phyloP scores from a whole-genome alignment of 2,329 filamentous ascomycete species.

The Fusarium lyarnte region DNA sequence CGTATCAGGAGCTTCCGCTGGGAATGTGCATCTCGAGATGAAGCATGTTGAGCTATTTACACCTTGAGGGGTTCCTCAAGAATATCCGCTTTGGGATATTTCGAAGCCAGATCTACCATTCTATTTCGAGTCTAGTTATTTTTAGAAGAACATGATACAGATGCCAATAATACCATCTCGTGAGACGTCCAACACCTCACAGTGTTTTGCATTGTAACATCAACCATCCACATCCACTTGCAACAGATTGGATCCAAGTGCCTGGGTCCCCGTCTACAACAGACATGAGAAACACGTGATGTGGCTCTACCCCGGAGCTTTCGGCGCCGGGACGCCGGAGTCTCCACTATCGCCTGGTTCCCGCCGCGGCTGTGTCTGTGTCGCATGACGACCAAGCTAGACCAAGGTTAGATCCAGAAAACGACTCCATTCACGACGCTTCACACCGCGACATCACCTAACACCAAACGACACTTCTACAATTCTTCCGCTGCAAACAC shows the following conservation, averaged over 20 bases:
- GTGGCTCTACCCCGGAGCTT: constrained; percentile 33
- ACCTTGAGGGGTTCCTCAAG: background rate
- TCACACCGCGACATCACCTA: constrained; percentile 23
- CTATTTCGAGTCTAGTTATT: constrained; percentile 21
- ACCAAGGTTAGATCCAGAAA: constrained; percentile 21
- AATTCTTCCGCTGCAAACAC: background rate
- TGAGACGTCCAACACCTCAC: background rate
- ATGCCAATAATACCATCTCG: constrained; percentile 10
- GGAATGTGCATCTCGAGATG: background rate
- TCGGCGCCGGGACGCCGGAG: constrained; percentile 34
- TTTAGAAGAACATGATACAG: constrained; percentile 11
- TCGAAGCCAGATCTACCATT: constrained; percentile 11
- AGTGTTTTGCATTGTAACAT: background rate
- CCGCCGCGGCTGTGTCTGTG: constrained; percentile 34
- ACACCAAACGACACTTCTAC: background rate
- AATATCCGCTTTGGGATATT: background rate
- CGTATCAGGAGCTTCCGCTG: constrained; percentile 27
- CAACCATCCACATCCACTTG: constrained; percentile 6
- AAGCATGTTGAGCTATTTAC: constrained; percentile 25
- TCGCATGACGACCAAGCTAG: constrained; percentile 40
- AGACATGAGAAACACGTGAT: constrained; percentile 30
- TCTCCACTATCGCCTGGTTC: constrained; percentile 32
- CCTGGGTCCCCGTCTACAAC: background rate
- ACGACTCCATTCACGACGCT: constrained; percentile 35
- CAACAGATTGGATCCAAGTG: background rate